These are phyloP conservation scores for Boletus rubroflammeus DNA, from an alignment of 768 basidiomycete genomes.

Conservation along the genomic window DNA sequence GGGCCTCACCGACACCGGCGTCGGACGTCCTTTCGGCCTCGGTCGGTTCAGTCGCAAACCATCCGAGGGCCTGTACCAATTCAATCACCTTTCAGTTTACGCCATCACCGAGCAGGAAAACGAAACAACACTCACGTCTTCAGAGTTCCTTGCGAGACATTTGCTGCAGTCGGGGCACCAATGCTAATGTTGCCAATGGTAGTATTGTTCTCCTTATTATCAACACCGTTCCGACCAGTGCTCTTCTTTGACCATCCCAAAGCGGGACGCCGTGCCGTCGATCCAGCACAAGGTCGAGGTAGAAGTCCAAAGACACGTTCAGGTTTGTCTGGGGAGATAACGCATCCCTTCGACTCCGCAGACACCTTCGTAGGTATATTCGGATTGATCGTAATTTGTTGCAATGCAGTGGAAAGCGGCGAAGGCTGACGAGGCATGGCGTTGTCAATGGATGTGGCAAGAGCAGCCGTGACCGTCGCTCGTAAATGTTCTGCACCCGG, in stretches of 20 bases:
- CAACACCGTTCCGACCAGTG: slow-evolving; percentile 46
- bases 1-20: slow-evolving; percentile 29
- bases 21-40: slow-evolving; percentile 42
- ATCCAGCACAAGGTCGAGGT: slow-evolving; percentile 50
- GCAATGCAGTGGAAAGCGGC: slow-evolving; percentile 36
- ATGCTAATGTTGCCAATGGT: slow-evolving; percentile 4
- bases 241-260: slow-evolving; percentile 66
- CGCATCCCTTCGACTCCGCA: slow-evolving; percentile 34
- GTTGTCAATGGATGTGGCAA: slow-evolving; percentile 18
- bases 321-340: slow-evolving; percentile 28
- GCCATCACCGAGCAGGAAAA: neutral
- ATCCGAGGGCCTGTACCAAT: slow-evolving; percentile 35
- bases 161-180: slow-evolving; percentile 6
- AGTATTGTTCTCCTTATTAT: slow-evolving; percentile 52
- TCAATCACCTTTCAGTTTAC: neutral
- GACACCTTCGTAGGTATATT: slow-evolving; percentile 34
- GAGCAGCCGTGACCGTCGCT: slow-evolving; percentile 20
- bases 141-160: slow-evolving; percentile 35
- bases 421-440: slow-evolving; percentile 8
- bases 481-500: slow-evolving; percentile 36
- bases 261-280: slow-evolving; percentile 52
- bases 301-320: slow-evolving; percentile 24
- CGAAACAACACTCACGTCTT: slow-evolving; percentile 48
- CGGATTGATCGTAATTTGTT: slow-evolving; percentile 41
- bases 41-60: slow-evolving; percentile 44